Conservation (phyloP, 257 asterid species). For the Solanum ossicruentum region DNA sequence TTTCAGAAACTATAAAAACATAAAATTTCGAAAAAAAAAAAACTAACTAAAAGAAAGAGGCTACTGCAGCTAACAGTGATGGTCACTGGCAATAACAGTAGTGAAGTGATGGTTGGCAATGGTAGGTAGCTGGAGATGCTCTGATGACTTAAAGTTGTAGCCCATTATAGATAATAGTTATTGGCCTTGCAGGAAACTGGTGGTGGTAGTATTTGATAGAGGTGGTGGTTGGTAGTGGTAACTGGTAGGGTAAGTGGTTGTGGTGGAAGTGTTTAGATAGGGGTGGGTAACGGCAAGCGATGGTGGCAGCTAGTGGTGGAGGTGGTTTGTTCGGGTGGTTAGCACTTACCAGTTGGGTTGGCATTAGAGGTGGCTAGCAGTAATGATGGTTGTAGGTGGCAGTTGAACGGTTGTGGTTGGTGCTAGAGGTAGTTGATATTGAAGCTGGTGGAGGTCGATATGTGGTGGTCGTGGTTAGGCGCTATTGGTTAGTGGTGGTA, state of each 20-base stretch:
- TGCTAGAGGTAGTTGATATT: not conserved
- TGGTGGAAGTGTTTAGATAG: not conserved
- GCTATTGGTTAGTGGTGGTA: not conserved
- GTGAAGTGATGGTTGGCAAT: not conserved
- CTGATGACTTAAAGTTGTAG: not conserved
- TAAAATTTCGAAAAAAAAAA: not conserved
- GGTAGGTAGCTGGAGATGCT: not conserved
- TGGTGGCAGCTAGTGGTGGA: not conserved
- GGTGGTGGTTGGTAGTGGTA: not conserved
- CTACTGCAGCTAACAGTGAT: not conserved
- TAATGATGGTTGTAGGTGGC: not conserved
- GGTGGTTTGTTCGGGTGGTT: not conserved
- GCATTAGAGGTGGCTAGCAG: not conserved
- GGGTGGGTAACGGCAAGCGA: not conserved
- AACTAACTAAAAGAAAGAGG: not conserved
- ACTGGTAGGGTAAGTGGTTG: not conserved
- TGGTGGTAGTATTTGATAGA: not conserved
- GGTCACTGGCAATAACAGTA: not conserved
- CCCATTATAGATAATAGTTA: not conserved
- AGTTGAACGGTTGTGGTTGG: not conserved
- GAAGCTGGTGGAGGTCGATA: not conserved
- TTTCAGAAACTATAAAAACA: not conserved
- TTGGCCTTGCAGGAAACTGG: not conserved
- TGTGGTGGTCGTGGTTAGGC: not conserved
- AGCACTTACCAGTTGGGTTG: not conserved